Conservation (phyloP, 2,329 filamentous ascomycete species). For the Trichoderma sp. region DNA sequence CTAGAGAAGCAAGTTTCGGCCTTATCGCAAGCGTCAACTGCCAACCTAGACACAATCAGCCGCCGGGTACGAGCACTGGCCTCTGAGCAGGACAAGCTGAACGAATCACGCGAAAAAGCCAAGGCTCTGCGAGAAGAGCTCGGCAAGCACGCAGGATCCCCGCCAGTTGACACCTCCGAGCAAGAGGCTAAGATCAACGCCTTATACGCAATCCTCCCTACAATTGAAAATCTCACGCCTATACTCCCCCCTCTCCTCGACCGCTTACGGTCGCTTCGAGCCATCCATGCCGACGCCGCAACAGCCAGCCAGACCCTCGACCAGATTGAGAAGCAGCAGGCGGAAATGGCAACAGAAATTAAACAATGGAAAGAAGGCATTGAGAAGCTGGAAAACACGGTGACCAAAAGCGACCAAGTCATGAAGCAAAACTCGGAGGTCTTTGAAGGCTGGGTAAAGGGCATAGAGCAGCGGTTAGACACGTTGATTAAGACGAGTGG, state of each 20-base stretch:
- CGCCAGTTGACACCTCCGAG: slow-evolving; percentile 59
- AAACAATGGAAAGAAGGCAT: slow-evolving; percentile 83
- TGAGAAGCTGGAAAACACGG: slow-evolving; percentile 73
- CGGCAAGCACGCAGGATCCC: slow-evolving; percentile 45
- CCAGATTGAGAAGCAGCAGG: slow-evolving; percentile 75
- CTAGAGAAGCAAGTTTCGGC: slow-evolving; percentile 80
- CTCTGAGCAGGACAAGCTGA: slow-evolving; percentile 71
- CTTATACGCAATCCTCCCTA: slow-evolving; percentile 83
- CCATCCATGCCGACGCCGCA: slow-evolving; percentile 85
- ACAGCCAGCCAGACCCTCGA: slow-evolving; percentile 76
- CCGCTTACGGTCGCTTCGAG: slow-evolving; percentile 77
- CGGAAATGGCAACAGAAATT: slow-evolving; percentile 80
- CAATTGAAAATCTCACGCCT: slow-evolving; percentile 83
- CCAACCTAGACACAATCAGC: slow-evolving; percentile 71
- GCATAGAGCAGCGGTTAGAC: slow-evolving; percentile 75
- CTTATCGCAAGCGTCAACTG: slow-evolving; percentile 70
- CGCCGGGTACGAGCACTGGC: slow-evolving; percentile 70
- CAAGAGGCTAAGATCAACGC: slow-evolving; percentile 87
- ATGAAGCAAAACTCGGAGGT: slow-evolving; percentile 79
- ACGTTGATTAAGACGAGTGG: slow-evolving; percentile 47
- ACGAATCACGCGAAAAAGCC: slow-evolving; percentile 64
- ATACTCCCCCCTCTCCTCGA: slow-evolving; percentile 84
- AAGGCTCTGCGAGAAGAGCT: slow-evolving; percentile 63
- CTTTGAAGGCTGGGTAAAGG: slow-evolving; percentile 88
- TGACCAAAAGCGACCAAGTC: slow-evolving; percentile 67